Conservation (phyloP, 768 basidiomycete genomes). For the Hortiboletus flavorubellus region DNA sequence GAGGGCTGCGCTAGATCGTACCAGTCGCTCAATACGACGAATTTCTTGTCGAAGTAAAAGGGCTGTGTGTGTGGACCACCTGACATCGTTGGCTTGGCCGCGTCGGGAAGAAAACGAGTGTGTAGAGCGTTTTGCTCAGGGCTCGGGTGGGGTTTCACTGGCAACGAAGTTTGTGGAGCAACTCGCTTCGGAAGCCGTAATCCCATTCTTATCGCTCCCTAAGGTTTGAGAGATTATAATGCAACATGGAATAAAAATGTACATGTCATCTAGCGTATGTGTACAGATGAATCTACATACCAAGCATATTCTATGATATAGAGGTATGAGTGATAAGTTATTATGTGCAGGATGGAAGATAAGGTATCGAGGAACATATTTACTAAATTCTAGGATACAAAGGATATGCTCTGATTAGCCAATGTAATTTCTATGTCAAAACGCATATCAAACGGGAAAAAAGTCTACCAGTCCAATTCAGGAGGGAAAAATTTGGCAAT, state of each 20-base stretch:
- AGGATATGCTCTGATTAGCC: constrained; percentile 4
- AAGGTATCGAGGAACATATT: not conserved
- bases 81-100: constrained; percentile 12
- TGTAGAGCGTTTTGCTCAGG: not conserved
- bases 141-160: not conserved
- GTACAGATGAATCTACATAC: constrained; percentile 3
- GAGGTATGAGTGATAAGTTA: constrained; percentile 18
- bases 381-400: not conserved
- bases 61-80: constrained; percentile 12
- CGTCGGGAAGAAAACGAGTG: not conserved
- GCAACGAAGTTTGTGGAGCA: constrained; percentile 18
- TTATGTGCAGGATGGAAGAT: constrained; percentile 4
- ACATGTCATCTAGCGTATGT: not conserved
- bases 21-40: constrained; percentile 91
- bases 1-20: constrained; percentile 34
- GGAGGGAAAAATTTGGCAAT: constrained; percentile 86
- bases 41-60: constrained; percentile 59
- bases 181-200: not conserved
- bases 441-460: not conserved
- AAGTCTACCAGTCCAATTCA: constrained; percentile 69
- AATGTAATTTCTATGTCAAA: constrained; percentile 5
- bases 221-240: not conserved
- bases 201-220: constrained; percentile 19
- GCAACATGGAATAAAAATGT: not conserved
- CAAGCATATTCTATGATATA: not conserved